Evolutionary conservation across 495 filamentous ascomycete genomes (phyloP), one percentile per base, ranked within the genome.

Genomic region (Coniosporium apollinis): DNA sequence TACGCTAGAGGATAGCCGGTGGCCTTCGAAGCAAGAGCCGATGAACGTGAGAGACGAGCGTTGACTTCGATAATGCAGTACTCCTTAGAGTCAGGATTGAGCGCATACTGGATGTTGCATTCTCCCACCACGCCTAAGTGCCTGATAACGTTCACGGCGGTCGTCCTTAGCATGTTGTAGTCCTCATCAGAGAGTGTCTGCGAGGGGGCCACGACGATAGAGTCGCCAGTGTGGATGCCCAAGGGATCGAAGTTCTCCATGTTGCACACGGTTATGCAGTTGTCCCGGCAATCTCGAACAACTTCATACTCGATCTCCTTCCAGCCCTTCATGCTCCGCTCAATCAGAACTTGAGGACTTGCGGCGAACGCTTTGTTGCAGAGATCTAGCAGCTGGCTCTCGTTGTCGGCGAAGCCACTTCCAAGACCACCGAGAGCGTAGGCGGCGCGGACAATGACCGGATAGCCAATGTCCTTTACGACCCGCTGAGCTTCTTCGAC

Each of bases 241-340:
- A 96, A 67, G 24, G 87, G 87, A 52, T 96, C 87, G 52, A 96
- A 96, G 62, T 96, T 96, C 64, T 96, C 87, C 87, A 96, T 96
- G 64, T 96, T 96, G 66, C 87, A 96, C 30, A 96, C 87, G 13
- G 87, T 96, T 46, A 96, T 94, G 58, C 89, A 94, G 64, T 96
- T 96, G 67, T 94, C 89, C 46, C 74, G 69, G 30, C 78, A 79
- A 57, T 96, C 87, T 38, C 87, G 75, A 24, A 96, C 87, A 22
- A 96, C 87, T 56, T 96, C 87, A 52, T 96, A 96, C 56, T 96
- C 87, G 36, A 93, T 79, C 59, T 96, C 87, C 61, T 96, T 96
- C 89, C 89, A 97, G 30, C 89, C 89, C 59, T 97, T 97, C 89
- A 97, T 97, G 60, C 83, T 92, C 54, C 79, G 72, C 61, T 97